phyloP scores from a whole-genome alignment of 805 yeast genomes.

The Monosporozyma yasuniensis region DNA sequence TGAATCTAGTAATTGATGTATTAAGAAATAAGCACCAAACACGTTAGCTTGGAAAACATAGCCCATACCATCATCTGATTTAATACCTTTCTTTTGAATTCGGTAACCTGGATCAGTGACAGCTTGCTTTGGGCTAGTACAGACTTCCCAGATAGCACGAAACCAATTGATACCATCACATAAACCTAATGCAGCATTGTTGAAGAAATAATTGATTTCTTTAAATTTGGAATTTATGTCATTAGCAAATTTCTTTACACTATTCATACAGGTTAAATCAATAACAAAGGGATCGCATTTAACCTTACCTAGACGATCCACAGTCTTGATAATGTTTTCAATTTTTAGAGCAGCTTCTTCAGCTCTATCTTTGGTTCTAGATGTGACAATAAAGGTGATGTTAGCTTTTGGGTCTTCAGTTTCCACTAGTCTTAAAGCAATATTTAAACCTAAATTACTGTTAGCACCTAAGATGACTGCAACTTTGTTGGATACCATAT shows the following conservation, averaged over 20 bases:
- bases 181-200: constrained; percentile 85
- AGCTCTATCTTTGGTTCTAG: constrained; percentile 78
- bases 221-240: constrained; percentile 55
- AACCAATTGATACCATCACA: constrained; percentile 82
- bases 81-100: constrained; percentile 68
- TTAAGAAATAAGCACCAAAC: constrained; percentile 82
- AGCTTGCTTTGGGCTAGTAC: constrained; percentile 60
- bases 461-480: constrained; percentile 39
- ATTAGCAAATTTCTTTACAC: constrained; percentile 60
- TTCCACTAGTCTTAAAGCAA: constrained; percentile 69
- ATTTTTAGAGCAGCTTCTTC: constrained; percentile 58
- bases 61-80: constrained; percentile 72
- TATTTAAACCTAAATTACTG: constrained; percentile 74
- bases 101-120: constrained; percentile 83
- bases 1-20: constrained; percentile 51
- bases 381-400: constrained; percentile 76
- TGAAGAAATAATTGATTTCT: constrained; percentile 66
- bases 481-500: constrained; percentile 21
- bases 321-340: constrained; percentile 34
- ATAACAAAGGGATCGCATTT: constrained; percentile 80
- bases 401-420: constrained; percentile 43
- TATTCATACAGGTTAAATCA: constrained; percentile 82
- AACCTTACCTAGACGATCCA: constrained; percentile 42
- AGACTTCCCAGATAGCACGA: constrained; percentile 60
- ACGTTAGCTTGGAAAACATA: constrained; percentile 89